Percentiles rank a stretch among this genome's conserved stretches.
Evolutionary conservation across 2,329 filamentous ascomycete genomes (phyloP).

Genomic region (Fusarium sp.): DNA sequence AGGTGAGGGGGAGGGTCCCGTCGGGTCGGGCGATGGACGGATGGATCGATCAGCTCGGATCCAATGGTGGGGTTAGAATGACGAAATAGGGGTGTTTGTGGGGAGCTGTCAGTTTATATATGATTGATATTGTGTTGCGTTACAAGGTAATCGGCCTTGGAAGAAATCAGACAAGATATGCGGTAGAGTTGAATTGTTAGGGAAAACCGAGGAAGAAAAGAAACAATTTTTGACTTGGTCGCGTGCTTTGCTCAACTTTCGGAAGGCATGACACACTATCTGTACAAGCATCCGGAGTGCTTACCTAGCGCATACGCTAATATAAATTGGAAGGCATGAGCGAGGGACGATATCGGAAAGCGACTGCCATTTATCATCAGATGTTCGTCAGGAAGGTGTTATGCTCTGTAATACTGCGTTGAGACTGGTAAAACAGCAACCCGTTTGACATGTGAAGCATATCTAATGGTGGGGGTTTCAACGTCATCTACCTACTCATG

Average conservation of each 20-base stretch:
- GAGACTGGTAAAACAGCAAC: slow-evolving; percentile 1
- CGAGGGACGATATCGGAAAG: background rate
- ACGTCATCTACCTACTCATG: background rate
- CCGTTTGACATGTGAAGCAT: background rate
- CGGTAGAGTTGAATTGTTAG: background rate
- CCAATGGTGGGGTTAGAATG: slow-evolving; percentile 37
- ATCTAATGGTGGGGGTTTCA: background rate
- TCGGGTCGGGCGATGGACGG: slow-evolving; percentile 32
- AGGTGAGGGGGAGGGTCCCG: slow-evolving; percentile 32
- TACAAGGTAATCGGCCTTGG: too few relatives aligned
- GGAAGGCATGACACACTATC: slow-evolving; percentile 8
- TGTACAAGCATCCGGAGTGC: slow-evolving; percentile 20
- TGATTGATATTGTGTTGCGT: background rate
- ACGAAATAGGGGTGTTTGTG: slow-evolving; percentile 34
- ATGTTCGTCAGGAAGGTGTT: background rate
- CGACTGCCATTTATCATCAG: background rate
- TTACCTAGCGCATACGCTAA: slow-evolving; percentile 17
- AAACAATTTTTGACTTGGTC: slow-evolving; percentile 15
- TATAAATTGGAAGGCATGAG: background rate
- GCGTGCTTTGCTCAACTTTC: slow-evolving; percentile 29
- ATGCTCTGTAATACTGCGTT: background rate
- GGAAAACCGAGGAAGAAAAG: background rate
- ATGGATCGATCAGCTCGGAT: slow-evolving; percentile 33
- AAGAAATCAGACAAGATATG: background rate
- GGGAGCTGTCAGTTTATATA: slow-evolving; percentile 5